These are phyloP conservation scores for Clarireedia monteithiana DNA, from an alignment of 2,329 filamentous ascomycete species.

Conservation along the genomic window DNA sequence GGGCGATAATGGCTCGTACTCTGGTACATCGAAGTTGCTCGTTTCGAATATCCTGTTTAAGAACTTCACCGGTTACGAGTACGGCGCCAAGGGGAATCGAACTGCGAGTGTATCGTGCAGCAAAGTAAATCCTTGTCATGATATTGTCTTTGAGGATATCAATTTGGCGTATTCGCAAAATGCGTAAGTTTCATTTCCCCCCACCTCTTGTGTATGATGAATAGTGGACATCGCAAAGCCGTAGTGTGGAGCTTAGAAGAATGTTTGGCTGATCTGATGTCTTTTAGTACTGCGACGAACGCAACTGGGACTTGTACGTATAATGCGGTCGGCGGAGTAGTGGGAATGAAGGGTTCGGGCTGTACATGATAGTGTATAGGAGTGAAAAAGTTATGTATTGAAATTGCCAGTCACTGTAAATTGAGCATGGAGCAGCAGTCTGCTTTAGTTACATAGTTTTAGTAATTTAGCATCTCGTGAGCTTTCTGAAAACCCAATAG, in stretches of 20 bases:
- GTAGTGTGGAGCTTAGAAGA: too few species aligned
- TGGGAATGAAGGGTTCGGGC: slow-evolving; percentile 25
- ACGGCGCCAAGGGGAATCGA: slow-evolving; percentile 26
- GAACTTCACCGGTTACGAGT: slow-evolving; percentile 43
- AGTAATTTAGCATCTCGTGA: too few species aligned
- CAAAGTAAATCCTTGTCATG: slow-evolving; percentile 41
- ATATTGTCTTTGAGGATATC: slow-evolving; percentile 39
- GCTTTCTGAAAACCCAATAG: too few species aligned
- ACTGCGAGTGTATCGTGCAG: slow-evolving; percentile 40
- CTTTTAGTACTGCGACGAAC: slow-evolving; percentile 8
- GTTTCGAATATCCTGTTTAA: slow-evolving; percentile 41
- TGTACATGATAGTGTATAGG: slow-evolving; percentile 12
- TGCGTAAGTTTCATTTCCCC: not conserved
- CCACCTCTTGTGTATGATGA: too few species aligned
- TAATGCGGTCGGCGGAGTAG: slow-evolving; percentile 23
- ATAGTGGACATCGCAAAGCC: too few species aligned
- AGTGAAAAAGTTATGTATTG: not conserved
- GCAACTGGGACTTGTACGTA: slow-evolving; percentile 28
- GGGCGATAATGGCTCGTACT: slow-evolving; percentile 41
- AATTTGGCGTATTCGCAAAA: slow-evolving; percentile 19
- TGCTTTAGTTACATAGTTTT: too few species aligned
- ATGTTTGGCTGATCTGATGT: not conserved
- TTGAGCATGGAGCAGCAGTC: too few species aligned
- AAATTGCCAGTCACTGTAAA: too few species aligned
- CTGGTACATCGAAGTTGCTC: slow-evolving; percentile 42